phyloP scores from a whole-genome alignment of 805 yeast species.

The Candida coquimbonensis region DNA sequence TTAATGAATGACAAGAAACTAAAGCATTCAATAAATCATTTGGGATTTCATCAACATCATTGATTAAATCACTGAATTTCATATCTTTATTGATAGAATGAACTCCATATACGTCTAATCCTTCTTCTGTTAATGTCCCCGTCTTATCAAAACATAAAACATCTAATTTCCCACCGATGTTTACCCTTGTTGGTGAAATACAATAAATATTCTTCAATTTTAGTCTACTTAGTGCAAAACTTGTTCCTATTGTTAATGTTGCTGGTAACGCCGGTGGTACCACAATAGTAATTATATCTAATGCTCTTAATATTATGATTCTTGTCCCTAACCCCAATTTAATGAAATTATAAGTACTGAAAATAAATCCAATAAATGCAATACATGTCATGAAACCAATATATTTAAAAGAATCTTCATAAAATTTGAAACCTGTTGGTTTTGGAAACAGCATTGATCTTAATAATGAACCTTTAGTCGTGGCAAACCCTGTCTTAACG shows the following conservation, averaged over 20 bases:
- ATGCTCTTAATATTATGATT: slow-evolving; percentile 76
- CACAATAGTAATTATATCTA: slow-evolving; percentile 91
- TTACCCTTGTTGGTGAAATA: slow-evolving; percentile 89
- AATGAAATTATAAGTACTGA: slow-evolving; percentile 79
- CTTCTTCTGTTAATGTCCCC: slow-evolving; percentile 96
- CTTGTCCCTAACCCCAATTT: slow-evolving; percentile 62
- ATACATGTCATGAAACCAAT: slow-evolving; percentile 89
- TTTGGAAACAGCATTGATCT: slow-evolving; percentile 96
- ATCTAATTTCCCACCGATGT: slow-evolving; percentile 93
- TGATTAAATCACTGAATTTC: slow-evolving; percentile 23
- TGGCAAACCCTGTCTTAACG: slow-evolving; percentile 84
- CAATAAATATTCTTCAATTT: slow-evolving; percentile 70
- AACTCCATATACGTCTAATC: slow-evolving; percentile 79
- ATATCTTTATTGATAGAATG: slow-evolving; percentile 27
- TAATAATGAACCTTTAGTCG: slow-evolving; percentile 90
- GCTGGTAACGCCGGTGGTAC: slow-evolving; percentile 99
- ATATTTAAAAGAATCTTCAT: slow-evolving; percentile 89
- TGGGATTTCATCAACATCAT: slow-evolving; percentile 19
- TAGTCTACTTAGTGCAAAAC: slow-evolving; percentile 78
- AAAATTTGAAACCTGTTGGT: slow-evolving; percentile 89
- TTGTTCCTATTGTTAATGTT: slow-evolving; percentile 92
- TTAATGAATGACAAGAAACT: slow-evolving; percentile 78
- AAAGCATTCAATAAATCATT: slow-evolving; percentile 30
- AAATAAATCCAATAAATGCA: slow-evolving; percentile 77
- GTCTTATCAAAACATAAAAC: slow-evolving; percentile 93